These are phyloP conservation scores for Lathyrus tuberosus DNA, from an alignment of 306 rosid genomes.

Conservation along the genomic window DNA sequence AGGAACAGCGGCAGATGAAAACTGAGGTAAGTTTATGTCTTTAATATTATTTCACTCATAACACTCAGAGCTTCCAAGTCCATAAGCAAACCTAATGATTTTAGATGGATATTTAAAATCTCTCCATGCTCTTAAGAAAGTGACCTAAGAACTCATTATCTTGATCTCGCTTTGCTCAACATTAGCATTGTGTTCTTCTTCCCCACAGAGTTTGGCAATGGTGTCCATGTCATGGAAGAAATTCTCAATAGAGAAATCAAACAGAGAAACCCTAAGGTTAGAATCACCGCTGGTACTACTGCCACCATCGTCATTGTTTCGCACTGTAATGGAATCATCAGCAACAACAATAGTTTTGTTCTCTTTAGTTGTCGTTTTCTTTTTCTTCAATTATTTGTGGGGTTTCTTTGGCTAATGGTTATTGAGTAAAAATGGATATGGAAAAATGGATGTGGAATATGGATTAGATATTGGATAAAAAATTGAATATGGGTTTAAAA, in stretches of 20 bases:
- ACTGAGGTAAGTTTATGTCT: constrained; percentile 56
- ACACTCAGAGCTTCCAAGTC: constrained; percentile 47
- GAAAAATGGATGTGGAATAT: too few species aligned
- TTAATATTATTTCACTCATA: constrained; percentile 44
- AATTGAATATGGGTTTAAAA: too few species aligned
- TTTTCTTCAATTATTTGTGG: too few species aligned
- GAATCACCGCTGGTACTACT: not conserved
- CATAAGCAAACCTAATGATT: constrained; percentile 57
- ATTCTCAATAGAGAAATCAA: constrained; percentile 66
- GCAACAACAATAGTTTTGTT: not conserved
- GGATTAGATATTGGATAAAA: too few species aligned
- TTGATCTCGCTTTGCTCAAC: constrained; percentile 51
- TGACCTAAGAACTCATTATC: constrained; percentile 56
- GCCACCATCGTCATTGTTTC: constrained; percentile 26
- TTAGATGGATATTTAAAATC: constrained; percentile 66
- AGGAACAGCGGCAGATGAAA: constrained; percentile 79
- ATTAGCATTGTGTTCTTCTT: constrained; percentile 39
- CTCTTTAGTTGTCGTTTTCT: constrained; percentile 30
- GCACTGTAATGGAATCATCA: not conserved
- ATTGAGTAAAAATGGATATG: too few species aligned
- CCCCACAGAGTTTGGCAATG: constrained; percentile 64
- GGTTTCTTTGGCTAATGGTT: too few species aligned
- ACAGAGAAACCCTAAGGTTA: constrained; percentile 43
- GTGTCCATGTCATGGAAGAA: constrained; percentile 61
- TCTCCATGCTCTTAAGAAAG: constrained; percentile 86